Evolutionary conservation across 768 basidiomycete species (phyloP).

Genomic region (Hericium rajendrae): DNA sequence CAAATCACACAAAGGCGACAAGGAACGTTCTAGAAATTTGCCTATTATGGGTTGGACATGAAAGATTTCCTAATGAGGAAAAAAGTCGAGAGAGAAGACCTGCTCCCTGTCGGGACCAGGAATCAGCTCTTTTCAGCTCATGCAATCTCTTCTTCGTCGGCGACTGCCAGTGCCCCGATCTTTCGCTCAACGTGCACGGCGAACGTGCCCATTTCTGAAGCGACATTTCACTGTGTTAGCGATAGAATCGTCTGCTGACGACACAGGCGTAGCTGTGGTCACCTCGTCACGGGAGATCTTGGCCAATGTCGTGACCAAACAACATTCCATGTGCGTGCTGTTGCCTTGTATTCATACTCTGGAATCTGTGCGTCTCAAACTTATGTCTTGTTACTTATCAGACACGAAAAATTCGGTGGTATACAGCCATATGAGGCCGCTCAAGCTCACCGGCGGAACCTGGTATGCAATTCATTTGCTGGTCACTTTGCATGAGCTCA

Average conservation of each 20-base stretch:
- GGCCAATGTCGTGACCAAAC: conserved; percentile 82
- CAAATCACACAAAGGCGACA: too few relatives aligned
- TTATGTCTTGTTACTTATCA: conserved; percentile 16
- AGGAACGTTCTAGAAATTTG: too few relatives aligned
- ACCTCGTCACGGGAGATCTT: conserved; percentile 58
- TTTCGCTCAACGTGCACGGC: too few relatives aligned
- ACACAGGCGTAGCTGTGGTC: conserved; percentile 86
- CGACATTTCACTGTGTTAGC: conserved; percentile 54
- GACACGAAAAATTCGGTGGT: conserved; percentile 55
- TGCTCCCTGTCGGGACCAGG: too few relatives aligned
- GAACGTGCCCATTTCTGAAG: background rate
- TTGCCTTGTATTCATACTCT: background rate
- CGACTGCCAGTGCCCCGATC: too few relatives aligned
- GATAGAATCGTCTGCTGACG: conserved; percentile 87
- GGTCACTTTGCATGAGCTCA: background rate
- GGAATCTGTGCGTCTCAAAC: background rate
- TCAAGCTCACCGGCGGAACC: conserved; percentile 65
- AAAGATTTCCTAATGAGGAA: too few relatives aligned
- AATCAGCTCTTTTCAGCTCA: too few relatives aligned
- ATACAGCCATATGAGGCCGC: conserved; percentile 77
- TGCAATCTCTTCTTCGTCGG: too few relatives aligned
- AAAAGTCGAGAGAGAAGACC: too few relatives aligned
- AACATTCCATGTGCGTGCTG: conserved; percentile 47
- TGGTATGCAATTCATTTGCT: conserved; percentile 35
- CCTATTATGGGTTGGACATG: too few relatives aligned